Conservation (phyloP, 805 yeast genomes). For the Saturnispora sekii region DNA sequence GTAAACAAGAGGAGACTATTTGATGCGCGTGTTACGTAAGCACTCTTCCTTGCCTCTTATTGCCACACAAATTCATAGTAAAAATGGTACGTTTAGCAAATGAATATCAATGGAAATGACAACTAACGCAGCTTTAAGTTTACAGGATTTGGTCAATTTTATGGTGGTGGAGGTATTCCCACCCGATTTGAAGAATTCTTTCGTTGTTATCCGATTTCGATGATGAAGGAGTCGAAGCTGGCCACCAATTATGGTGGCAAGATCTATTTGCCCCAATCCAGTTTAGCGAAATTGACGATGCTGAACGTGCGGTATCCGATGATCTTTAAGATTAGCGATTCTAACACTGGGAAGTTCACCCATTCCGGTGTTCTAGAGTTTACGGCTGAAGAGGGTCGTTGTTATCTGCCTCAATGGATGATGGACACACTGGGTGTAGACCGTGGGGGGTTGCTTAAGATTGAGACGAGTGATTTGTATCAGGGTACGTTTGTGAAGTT, state of each 20-base stretch:
- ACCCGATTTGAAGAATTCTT: constrained; percentile 69
- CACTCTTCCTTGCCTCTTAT: neutral
- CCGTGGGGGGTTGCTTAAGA: constrained; percentile 74
- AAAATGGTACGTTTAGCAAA: constrained; percentile 9
- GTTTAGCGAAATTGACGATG: constrained; percentile 80
- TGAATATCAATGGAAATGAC: neutral
- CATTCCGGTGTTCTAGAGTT: constrained; percentile 95
- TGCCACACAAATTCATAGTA: neutral
- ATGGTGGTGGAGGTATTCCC: constrained; percentile 14
- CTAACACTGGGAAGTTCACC: constrained; percentile 45
- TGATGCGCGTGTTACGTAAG: no score
- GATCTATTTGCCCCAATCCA: constrained; percentile 88
- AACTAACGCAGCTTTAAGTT: constrained; percentile 16
- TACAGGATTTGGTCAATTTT: constrained; percentile 17
- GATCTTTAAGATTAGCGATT: constrained; percentile 76
- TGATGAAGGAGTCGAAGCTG: constrained; percentile 72
- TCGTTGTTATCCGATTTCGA: constrained; percentile 83
- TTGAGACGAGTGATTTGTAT: constrained; percentile 71
- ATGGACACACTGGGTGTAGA: constrained; percentile 60
- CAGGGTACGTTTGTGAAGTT: constrained; percentile 83
- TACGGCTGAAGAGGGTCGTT: constrained; percentile 95
- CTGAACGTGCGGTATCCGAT: constrained; percentile 91
- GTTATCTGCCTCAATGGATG: constrained; percentile 95
- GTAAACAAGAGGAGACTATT: no score
- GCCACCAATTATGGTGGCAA: constrained; percentile 92